Conservation (phyloP, 805 yeast genomes). For the Candida lessepsii region DNA sequence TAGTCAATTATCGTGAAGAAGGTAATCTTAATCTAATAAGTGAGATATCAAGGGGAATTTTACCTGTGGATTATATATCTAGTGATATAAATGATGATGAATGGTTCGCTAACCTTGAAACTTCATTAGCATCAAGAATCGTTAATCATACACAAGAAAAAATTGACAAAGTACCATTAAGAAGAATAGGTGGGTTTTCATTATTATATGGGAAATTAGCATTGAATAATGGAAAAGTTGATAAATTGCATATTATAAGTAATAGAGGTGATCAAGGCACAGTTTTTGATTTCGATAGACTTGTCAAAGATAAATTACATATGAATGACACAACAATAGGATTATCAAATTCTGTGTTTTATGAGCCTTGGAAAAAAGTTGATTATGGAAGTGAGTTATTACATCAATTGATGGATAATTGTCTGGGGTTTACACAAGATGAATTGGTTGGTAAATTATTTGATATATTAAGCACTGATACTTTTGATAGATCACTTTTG, state of each 20-base stretch:
- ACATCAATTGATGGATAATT: constrained; percentile 18
- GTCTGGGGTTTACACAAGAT: constrained; percentile 10
- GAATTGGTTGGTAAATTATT: constrained; percentile 54
- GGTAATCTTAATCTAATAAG: constrained; percentile 22
- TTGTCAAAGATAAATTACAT: constrained; percentile 20
- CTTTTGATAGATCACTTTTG: constrained; percentile 26
- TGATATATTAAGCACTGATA: constrained; percentile 47
- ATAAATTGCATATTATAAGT: constrained; percentile 47
- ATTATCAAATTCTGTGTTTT: constrained; percentile 64
- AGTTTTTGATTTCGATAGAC: constrained; percentile 23
- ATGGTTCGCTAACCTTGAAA: constrained; percentile 43
- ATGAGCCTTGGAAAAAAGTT: constrained; percentile 77
- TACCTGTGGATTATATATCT: constrained; percentile 47
- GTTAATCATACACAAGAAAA: not conserved
- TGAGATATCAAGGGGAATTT: constrained; percentile 51
- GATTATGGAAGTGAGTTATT: constrained; percentile 42
- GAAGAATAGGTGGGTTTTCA: constrained; percentile 60
- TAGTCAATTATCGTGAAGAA: constrained; percentile 71
- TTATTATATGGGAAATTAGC: constrained; percentile 53
- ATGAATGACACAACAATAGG: constrained; percentile 43
- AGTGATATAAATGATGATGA: constrained; percentile 34
- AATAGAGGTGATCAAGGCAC: constrained; percentile 46
- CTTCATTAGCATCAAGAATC: constrained; percentile 12
- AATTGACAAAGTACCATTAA: constrained; percentile 17
- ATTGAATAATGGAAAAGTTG: constrained; percentile 24